Base-by-base conservation (phyloP, 768 basidiomycete genomes). In the Boletellus sp. region DNA sequence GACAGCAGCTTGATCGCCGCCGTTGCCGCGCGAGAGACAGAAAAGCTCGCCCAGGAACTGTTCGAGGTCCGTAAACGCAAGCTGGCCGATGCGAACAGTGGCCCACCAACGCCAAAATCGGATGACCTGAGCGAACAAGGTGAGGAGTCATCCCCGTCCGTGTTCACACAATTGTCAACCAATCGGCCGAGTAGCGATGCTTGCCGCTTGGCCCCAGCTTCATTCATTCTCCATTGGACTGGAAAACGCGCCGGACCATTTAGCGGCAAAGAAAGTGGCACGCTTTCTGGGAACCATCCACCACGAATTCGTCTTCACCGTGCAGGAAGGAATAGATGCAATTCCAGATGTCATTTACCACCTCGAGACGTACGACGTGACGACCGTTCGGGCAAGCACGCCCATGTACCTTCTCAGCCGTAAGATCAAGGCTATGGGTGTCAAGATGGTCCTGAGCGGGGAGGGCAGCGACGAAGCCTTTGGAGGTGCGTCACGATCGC, bases 361-460 rank as follows among this genome's bases (percentile, higher is more conserved):
- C 64, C 83, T 99, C 32, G 96, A 99, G 73, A 98, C 96, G 2
- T 98, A 92, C 70, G 96, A 99, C 68, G 96, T 99, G 50, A 99
- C 96, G 24, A 99, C 96, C 34, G 91, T 97, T 42, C 87, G 96
- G 42, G 96, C 96, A 9, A 92, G 89, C 61, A 97, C 94, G 4
- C 96, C 96, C 3, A 99, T 99, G 96, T 98, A 98, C 71, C 84
- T 99, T 24, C 82, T 99, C 52, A 92, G 89, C 66, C 81, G 96
- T 42, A 98, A 99, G 74, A 94, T 99, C 75, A 99, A 98, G 74
- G 95, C 96, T 4, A 97, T 93, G 90, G 96, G 96, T 50, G 96
- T 99, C 46, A 99, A 99, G 75, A 99, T 99, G 96, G 96, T 99
- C 15, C 78, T 98, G 32, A 91, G 88, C 56, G 96, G 96, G 16